Percentiles rank a stretch among this genome's conserved stretches.
Evolutionary conservation across 805 yeast genomes (phyloP).

Genomic region (Pichia eremophila): DNA sequence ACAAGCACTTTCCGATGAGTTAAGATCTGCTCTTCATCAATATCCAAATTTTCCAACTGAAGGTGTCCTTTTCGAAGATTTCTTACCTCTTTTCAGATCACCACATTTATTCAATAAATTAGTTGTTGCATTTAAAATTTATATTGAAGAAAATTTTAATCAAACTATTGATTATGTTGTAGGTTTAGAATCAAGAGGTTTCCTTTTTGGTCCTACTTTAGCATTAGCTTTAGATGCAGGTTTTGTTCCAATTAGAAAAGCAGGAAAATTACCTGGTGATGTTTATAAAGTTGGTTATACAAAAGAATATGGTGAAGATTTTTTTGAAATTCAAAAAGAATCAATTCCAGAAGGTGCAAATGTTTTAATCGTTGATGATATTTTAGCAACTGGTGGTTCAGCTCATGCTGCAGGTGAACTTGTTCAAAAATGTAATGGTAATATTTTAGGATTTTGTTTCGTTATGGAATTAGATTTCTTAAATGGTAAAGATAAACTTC

Average conservation of each 20-base stretch:
- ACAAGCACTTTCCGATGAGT: conserved; percentile 31
- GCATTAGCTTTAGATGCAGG: conserved; percentile 86
- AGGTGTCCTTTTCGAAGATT: conserved; percentile 93
- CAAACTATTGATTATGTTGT: conserved; percentile 72
- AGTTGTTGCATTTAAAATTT: conserved; percentile 69
- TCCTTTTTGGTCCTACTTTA: conserved; percentile 89
- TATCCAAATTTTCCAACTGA: conserved; percentile 91
- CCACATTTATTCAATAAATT: conserved; percentile 77
- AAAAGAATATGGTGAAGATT: conserved; percentile 91
- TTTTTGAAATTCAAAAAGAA: conserved; percentile 78
- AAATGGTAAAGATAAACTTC: conserved; percentile 82
- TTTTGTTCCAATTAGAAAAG: conserved; percentile 91
- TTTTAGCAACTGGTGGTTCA: conserved; percentile 97
- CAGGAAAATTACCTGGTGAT: conserved; percentile 91
- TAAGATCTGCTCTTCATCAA: conserved; percentile 52
- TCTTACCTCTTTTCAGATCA: conserved; percentile 82
- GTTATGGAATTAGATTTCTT: conserved; percentile 93
- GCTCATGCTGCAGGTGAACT: conserved; percentile 91
- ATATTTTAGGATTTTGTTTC: conserved; percentile 72
- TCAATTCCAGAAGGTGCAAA: conserved; percentile 73
- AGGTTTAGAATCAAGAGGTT: conserved; percentile 95
- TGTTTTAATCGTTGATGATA: conserved; percentile 87
- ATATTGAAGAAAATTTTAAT: conserved; percentile 47
- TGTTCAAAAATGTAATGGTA: conserved; percentile 56
- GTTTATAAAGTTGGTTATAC: conserved; percentile 59